Conservation (phyloP, 257 asterid species). For the Salvia miltiorrhiza region DNA sequence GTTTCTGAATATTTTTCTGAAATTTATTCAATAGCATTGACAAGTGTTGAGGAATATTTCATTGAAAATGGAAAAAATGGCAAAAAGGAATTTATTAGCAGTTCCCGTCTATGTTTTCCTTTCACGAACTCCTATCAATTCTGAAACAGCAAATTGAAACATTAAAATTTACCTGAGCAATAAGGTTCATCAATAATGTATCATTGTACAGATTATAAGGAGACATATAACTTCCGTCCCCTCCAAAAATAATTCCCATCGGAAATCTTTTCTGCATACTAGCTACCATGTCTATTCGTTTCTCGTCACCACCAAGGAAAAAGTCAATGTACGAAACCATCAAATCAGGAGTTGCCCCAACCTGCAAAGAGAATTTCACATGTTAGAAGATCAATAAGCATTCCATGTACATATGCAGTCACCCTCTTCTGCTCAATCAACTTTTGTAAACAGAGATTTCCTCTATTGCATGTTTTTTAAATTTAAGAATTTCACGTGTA, state of each 20-base stretch:
- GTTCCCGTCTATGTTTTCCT: background rate
- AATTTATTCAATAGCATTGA: background rate
- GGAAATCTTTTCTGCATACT: slow-evolving; percentile 93
- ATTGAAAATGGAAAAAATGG: background rate
- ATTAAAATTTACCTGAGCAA: slow-evolving; percentile 71
- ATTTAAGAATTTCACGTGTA: background rate
- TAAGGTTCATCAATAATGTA: slow-evolving; percentile 79
- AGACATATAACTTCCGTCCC: slow-evolving; percentile 95
- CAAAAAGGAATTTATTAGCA: background rate
- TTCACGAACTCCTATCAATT: background rate
- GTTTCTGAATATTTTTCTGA: background rate
- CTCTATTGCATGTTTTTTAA: background rate
- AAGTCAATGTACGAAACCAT: slow-evolving; percentile 90
- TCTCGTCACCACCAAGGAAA: slow-evolving; percentile 97
- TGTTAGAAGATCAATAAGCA: slow-evolving; percentile 2
- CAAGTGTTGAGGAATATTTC: background rate
- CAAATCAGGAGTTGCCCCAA: slow-evolving; percentile 96
- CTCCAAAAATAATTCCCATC: slow-evolving; percentile 86
- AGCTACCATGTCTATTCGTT: slow-evolving; percentile 78
- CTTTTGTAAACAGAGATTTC: background rate
- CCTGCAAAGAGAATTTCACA: slow-evolving; percentile 47
- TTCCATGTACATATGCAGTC: background rate
- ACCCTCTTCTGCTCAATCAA: background rate
- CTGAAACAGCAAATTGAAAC: slow-evolving; percentile 4
- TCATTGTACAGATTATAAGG: slow-evolving; percentile 83